Percentiles rank a stretch among this genome's conserved stretches.
These are phyloP conservation scores for Naganishia kalamii DNA, from an alignment of 768 basidiomycete species.

Conservation along the genomic window DNA sequence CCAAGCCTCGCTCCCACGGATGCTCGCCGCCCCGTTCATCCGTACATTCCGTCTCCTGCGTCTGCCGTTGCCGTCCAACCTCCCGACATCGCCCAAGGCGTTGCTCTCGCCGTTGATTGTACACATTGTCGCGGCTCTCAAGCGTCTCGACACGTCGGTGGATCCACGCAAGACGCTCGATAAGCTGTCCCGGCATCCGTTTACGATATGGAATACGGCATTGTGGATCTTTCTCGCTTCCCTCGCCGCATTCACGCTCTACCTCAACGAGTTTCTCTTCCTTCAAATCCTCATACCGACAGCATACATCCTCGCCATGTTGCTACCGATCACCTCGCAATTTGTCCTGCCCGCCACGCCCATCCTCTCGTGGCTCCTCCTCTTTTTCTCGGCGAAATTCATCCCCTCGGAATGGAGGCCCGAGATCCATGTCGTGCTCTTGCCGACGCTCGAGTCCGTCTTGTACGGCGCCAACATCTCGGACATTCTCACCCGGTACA, in stretches of 20 bases:
- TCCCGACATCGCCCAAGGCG: slow-evolving; percentile 25
- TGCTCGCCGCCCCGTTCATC: slow-evolving; percentile 29
- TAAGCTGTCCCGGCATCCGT: slow-evolving; percentile 31
- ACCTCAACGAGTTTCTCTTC: slow-evolving; percentile 61
- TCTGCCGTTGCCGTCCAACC: slow-evolving; percentile 25
- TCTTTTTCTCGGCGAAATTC: slow-evolving; percentile 79
- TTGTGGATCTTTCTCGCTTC: slow-evolving; percentile 78
- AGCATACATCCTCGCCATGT: slow-evolving; percentile 61
- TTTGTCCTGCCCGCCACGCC: slow-evolving; percentile 83
- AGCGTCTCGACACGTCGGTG: slow-evolving; percentile 37
- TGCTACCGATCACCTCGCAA: slow-evolving; percentile 80
- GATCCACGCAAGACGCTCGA: slow-evolving; percentile 36
- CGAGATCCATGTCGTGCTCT: slow-evolving; percentile 76
- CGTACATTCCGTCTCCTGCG: slow-evolving; percentile 25
- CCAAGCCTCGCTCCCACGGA: slow-evolving; percentile 25
- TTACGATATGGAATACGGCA: slow-evolving; percentile 45
- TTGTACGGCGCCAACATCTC: slow-evolving; percentile 97
- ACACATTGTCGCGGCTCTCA: slow-evolving; percentile 33
- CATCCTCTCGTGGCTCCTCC: slow-evolving; percentile 75
- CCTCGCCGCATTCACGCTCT: slow-evolving; percentile 83
- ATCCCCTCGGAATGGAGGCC: slow-evolving; percentile 73
- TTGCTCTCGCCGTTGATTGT: slow-evolving; percentile 30
- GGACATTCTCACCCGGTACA: slow-evolving; percentile 89
- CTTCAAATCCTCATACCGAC: slow-evolving; percentile 69
- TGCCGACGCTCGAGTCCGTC: slow-evolving; percentile 89